Percentiles rank a stretch among this genome's conserved stretches.
Conservation (phyloP, 768 basidiomycete genomes). For the Lyophyllum semitale region DNA sequence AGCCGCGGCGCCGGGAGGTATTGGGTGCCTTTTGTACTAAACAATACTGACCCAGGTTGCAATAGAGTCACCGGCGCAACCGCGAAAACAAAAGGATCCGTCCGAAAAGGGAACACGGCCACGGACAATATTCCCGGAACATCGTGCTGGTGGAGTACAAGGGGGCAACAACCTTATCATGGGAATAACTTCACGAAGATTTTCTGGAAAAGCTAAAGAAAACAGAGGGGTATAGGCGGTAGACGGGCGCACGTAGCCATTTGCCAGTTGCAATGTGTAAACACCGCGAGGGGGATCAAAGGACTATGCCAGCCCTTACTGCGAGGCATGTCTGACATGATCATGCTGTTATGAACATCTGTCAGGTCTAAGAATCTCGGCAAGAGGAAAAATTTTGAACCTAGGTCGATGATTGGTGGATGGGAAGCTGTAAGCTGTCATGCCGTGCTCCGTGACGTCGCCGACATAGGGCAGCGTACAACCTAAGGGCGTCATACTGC, state of each 20-base stretch:
- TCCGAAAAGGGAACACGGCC: conserved; percentile 7
- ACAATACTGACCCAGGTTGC: neutral
- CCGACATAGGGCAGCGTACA: neutral
- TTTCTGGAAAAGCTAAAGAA: neutral
- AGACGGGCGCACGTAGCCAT: neutral
- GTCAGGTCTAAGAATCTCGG: neutral
- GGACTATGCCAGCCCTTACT: neutral
- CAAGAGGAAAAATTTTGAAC: neutral
- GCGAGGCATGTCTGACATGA: neutral
- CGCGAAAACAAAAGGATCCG: conserved; percentile 3
- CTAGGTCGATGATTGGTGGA: neutral
- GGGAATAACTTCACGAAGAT: neutral
- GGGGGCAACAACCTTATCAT: neutral
- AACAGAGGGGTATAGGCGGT: neutral
- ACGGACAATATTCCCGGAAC: neutral
- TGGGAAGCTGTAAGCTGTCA: neutral
- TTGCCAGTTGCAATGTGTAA: neutral
- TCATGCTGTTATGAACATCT: neutral
- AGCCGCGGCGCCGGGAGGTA: neutral
- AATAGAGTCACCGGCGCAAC: neutral
- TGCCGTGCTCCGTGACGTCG: neutral
- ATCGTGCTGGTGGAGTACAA: neutral
- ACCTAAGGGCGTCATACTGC: neutral
- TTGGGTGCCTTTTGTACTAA: conserved; percentile 4
- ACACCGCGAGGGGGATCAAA: neutral